A percentile compares a stretch with the other conserved stretches of the same genome.
These are phyloP conservation scores for Phytophthora quininea DNA, from an alignment of 352 stramenopile genomes.

Conservation along the genomic window DNA sequence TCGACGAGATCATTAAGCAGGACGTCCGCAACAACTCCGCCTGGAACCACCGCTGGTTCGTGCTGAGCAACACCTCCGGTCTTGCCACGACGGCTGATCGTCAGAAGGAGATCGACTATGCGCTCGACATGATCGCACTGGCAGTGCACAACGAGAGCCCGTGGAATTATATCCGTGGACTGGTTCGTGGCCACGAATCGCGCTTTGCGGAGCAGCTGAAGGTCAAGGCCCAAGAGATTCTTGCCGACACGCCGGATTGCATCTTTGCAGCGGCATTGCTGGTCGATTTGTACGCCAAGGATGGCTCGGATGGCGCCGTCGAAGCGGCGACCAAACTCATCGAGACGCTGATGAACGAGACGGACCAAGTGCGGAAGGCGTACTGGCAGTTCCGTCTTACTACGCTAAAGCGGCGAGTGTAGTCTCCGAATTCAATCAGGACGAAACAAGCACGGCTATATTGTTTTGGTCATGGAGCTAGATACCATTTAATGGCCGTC, in stretches of 20 bases:
- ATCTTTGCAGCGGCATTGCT: conserved; percentile 76
- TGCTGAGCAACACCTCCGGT: conserved; percentile 61
- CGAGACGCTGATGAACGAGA: conserved; percentile 73
- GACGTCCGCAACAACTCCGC: conserved; percentile 98
- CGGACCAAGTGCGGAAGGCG: conserved; percentile 68
- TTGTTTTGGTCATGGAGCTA: conserved; percentile 35
- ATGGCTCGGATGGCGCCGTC: conserved; percentile 50
- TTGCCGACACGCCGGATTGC: conserved; percentile 54
- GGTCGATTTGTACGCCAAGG: conserved; percentile 71
- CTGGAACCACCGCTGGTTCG: conserved; percentile 91
- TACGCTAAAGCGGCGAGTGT: conserved; percentile 41
- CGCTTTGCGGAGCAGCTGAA: conserved; percentile 49
- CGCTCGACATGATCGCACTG: conserved; percentile 63
- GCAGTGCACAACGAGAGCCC: conserved; percentile 91
- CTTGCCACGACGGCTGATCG: conserved; percentile 42
- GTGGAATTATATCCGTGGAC: conserved; percentile 91
- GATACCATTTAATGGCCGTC: neutral
- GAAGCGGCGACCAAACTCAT: conserved; percentile 57
- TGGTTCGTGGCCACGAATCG: conserved; percentile 58
- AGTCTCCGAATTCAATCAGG: conserved; percentile 22
- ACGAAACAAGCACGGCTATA: conserved; percentile 36
- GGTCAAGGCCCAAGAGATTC: conserved; percentile 45
- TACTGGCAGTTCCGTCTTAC: conserved; percentile 80
- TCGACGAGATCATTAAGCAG: conserved; percentile 86
- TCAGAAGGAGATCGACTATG: conserved; percentile 76